A percentile compares a stretch with the other conserved stretches of the same genome.
These are phyloP conservation scores for Crithidia mellificae DNA, from an alignment of 208 protist genomes.

Conservation along the genomic window DNA sequence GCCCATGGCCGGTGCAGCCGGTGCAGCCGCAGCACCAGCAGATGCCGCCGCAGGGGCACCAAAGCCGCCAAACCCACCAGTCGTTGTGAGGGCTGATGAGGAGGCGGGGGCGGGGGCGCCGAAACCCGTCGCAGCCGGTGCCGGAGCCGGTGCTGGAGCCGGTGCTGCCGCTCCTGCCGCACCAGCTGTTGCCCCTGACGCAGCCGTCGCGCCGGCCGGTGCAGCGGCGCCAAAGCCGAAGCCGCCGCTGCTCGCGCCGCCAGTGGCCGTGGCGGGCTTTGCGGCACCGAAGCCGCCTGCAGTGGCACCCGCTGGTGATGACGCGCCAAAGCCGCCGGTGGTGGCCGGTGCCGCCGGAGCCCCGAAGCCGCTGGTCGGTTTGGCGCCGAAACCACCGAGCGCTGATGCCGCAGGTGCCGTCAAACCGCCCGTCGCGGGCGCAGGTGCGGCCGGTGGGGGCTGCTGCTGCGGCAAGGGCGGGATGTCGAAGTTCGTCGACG, in stretches of 20 bases:
- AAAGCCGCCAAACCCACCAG: constrained; percentile 9
- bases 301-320: neutral
- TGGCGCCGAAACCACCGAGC: neutral
- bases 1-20: constrained; percentile 21
- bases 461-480: constrained; percentile 27
- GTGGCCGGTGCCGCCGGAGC: neutral
- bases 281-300: constrained; percentile 1
- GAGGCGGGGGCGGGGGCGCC: constrained; percentile 12
- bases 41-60: constrained; percentile 7
- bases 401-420: neutral
- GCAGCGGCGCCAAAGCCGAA: constrained; percentile 11
- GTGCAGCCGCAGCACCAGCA: constrained; percentile 12
- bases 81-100: constrained; percentile 3
- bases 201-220: neutral
- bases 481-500: constrained; percentile 36
- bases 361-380: neutral
- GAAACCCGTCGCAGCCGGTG: constrained; percentile 25
- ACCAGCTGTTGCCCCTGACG: neutral
- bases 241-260: constrained; percentile 12
- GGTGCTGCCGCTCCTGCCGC: constrained; percentile 2
- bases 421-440: constrained; percentile 14
- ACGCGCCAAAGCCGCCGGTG: constrained; percentile 15
- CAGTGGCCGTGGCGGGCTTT: constrained; percentile 33
- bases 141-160: constrained; percentile 12
- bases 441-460: neutral